These are phyloP conservation scores for Aphanomyces stellatus DNA, from an alignment of 352 stramenopile genomes.

Conservation along the genomic window DNA sequence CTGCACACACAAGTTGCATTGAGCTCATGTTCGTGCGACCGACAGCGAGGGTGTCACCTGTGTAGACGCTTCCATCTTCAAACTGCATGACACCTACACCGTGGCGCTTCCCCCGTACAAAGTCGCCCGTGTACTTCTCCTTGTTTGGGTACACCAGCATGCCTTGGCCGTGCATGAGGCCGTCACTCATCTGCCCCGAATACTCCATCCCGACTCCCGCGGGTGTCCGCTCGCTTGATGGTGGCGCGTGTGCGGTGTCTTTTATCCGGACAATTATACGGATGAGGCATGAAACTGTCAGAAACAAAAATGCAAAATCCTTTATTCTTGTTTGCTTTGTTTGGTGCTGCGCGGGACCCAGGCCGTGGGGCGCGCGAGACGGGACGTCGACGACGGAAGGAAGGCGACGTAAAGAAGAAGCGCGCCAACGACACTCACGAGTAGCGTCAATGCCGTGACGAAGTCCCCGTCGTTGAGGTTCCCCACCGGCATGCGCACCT, in stretches of 20 bases:
- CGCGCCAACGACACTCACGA: conserved; percentile 13
- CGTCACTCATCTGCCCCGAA: conserved; percentile 2
- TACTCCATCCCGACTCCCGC: not conserved
- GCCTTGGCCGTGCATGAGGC: conserved; percentile 28
- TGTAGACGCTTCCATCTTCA: conserved; percentile 12
- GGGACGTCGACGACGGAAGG: not conserved
- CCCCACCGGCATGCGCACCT: conserved; percentile 13
- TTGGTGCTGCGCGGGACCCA: not conserved
- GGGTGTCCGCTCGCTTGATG: not conserved
- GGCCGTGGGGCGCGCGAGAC: not conserved
- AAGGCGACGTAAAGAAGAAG: conserved; percentile 10
- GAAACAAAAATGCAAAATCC: not conserved
- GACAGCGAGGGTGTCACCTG: conserved; percentile 25
- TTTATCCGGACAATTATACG: not conserved
- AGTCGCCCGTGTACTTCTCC: conserved; percentile 55
- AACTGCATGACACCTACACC: conserved; percentile 57
- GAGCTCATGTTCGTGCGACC: too few relatives aligned
- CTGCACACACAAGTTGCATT: not conserved
- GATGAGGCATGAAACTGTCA: not conserved
- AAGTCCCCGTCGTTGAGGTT: conserved; percentile 5
- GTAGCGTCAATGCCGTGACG: conserved; percentile 11
- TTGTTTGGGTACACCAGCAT: conserved; percentile 51
- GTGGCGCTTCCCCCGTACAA: conserved; percentile 48
- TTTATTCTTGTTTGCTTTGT: too few relatives aligned
- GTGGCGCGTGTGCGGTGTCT: not conserved